Evolutionary conservation across 345 rosid genomes (phyloP).

Genomic region (Salix brachista): DNA sequence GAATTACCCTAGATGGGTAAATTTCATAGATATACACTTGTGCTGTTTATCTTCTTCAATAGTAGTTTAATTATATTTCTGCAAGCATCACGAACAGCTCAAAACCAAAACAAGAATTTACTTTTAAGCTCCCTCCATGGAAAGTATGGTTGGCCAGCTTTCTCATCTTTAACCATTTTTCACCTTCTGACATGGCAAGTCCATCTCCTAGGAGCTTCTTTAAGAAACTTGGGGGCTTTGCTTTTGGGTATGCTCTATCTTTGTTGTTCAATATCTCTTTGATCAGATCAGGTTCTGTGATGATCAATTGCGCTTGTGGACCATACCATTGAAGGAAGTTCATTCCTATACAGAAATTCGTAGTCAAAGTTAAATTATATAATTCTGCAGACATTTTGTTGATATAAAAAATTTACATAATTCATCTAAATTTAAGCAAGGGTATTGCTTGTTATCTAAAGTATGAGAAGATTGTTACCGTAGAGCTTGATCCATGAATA

Average conservation of each 20-base stretch:
- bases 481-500: conserved; percentile 11
- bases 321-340: conserved; percentile 40
- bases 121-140: conserved; percentile 41
- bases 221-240: background rate
- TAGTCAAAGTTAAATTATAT: background rate
- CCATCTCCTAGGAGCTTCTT: conserved; percentile 45
- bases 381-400: background rate
- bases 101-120: conserved; percentile 8
- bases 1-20: background rate
- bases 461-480: conserved; percentile 1
- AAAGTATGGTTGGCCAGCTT: conserved; percentile 50
- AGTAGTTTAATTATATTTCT: background rate
- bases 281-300: conserved; percentile 33
- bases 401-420: background rate
- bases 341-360: conserved; percentile 17
- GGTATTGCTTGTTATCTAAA: background rate
- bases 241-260: conserved; percentile 21
- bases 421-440: background rate
- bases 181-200: conserved; percentile 22
- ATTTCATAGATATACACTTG: background rate
- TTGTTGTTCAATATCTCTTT: conserved; percentile 42
- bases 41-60: background rate
- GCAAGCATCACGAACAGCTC: background rate
- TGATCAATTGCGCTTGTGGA: conserved; percentile 28
- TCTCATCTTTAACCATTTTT: conserved; percentile 39